Evolutionary conservation across 139 green algal species (phyloP).

Genomic region (Coelastrella sp.): DNA sequence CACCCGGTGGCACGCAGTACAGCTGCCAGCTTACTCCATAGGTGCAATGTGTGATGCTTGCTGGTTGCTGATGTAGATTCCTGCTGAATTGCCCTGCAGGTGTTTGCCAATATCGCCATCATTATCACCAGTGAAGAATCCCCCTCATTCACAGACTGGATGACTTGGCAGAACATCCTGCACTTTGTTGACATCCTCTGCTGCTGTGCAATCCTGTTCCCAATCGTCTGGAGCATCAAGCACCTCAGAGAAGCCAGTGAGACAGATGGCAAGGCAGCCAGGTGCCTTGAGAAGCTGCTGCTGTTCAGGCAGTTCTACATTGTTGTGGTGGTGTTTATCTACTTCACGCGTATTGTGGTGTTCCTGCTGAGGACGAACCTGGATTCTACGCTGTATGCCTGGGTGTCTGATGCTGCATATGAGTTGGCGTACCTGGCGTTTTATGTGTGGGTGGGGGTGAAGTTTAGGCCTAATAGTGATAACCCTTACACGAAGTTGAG

Average conservation of each 20-base stretch:
- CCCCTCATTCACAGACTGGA: conserved; percentile 82
- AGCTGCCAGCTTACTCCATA: too few species aligned
- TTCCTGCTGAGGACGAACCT: conserved; percentile 84
- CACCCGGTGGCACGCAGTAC: too few species aligned
- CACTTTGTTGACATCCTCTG: conserved; percentile 98
- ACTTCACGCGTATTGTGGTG: conserved; percentile 99
- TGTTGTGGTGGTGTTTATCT: conserved; percentile 94
- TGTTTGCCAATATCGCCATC: conserved; percentile 95
- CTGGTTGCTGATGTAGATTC: background rate
- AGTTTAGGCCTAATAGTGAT: conserved; percentile 71
- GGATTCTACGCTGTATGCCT: conserved; percentile 70
- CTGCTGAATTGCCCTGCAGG: conserved; percentile 52
- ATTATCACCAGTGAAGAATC: conserved; percentile 92
- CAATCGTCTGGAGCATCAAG: conserved; percentile 98
- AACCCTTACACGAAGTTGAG: conserved; percentile 87
- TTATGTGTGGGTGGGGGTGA: conserved; percentile 87
- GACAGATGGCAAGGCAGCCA: conserved; percentile 75
- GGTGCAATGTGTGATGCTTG: too few species aligned
- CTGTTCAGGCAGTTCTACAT: conserved; percentile 98
- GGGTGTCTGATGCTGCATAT: conserved; percentile 73
- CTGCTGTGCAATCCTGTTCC: conserved; percentile 98
- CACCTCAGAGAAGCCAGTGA: conserved; percentile 77
- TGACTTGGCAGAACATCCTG: conserved; percentile 96
- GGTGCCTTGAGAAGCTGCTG: conserved; percentile 88
- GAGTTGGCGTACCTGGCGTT: conserved; percentile 92